Conservation (phyloP, 495 filamentous ascomycete species). For the Aspergillus baeticus region DNA sequence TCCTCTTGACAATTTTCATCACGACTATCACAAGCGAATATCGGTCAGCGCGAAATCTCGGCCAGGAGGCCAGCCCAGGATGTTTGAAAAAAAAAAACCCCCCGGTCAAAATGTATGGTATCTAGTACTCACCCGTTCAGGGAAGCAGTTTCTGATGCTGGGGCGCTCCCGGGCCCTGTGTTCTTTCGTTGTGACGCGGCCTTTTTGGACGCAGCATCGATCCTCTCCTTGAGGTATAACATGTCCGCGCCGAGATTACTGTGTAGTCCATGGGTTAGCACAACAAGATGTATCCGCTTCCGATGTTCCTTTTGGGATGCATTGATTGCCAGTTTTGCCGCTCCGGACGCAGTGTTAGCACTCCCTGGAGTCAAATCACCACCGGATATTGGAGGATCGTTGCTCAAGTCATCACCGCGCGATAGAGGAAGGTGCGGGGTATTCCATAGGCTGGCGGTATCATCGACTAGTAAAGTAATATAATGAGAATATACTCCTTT, state of each 20-base stretch:
- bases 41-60: too few relatives aligned
- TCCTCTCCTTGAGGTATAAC: constrained; percentile 95
- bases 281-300: constrained; percentile 85
- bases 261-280: constrained; percentile 92
- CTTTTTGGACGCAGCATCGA: constrained; percentile 76
- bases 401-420: constrained; percentile 38
- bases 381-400: constrained; percentile 10
- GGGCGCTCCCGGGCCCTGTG: not conserved
- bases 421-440: constrained; percentile 74
- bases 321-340: not conserved
- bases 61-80: too few relatives aligned
- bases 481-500: constrained; percentile 81
- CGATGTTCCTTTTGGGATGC: constrained; percentile 6
- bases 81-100: too few relatives aligned
- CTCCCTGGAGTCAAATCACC: not conserved
- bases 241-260: constrained; percentile 97
- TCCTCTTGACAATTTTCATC: constrained; percentile 65
- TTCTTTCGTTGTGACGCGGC: constrained; percentile 57
- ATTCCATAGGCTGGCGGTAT: constrained; percentile 88
- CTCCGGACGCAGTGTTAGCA: not conserved
- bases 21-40: not conserved
- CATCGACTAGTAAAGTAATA: constrained; percentile 74
- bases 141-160: not conserved
- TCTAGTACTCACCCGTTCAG: constrained; percentile 4
- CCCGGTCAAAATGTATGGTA: not conserved